phyloP scores from a whole-genome alignment of 257 asterid genomes.

The Solanum ossicruentum region DNA sequence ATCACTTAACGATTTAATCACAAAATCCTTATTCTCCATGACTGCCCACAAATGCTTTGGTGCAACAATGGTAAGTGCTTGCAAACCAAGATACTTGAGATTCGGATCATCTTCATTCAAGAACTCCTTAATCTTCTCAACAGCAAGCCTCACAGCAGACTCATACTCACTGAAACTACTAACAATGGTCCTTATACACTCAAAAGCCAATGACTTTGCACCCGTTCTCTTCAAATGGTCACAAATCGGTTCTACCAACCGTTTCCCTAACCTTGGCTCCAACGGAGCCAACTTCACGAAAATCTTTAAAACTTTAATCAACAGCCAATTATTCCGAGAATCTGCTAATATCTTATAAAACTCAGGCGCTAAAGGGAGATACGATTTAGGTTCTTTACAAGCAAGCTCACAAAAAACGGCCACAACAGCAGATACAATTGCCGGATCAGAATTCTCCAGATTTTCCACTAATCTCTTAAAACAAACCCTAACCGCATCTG shows the following conservation, averaged over 20 bases:
- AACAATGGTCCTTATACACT: conserved; percentile 66
- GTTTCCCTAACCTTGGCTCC: conserved; percentile 84
- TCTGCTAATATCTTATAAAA: conserved; percentile 70
- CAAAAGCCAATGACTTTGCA: conserved; percentile 76
- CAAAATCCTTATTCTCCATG: conserved; percentile 79
- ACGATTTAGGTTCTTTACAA: conserved; percentile 59
- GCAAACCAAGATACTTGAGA: conserved; percentile 82
- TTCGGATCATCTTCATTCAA: conserved; percentile 76
- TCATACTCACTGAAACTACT: conserved; percentile 70
- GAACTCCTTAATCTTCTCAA: conserved; percentile 65
- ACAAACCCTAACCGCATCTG: conserved; percentile 88
- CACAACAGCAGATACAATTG: conserved; percentile 58
- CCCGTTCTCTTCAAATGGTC: conserved; percentile 71
- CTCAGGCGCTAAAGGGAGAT: conserved; percentile 91
- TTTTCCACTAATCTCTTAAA: conserved; percentile 80
- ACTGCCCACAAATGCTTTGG: conserved; percentile 64
- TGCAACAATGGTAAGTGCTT: conserved; percentile 49
- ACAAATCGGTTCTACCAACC: conserved; percentile 71
- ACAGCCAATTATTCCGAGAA: conserved; percentile 80
- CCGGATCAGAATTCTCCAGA: conserved; percentile 56
- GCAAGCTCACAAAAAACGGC: conserved; percentile 90
- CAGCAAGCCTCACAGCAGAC: conserved; percentile 67
- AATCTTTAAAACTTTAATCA: conserved; percentile 83
- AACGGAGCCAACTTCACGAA: conserved; percentile 61
- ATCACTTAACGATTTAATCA: conserved; percentile 84